phyloP scores from a whole-genome alignment of 345 rosid genomes.

The Reutealis trisperma region DNA sequence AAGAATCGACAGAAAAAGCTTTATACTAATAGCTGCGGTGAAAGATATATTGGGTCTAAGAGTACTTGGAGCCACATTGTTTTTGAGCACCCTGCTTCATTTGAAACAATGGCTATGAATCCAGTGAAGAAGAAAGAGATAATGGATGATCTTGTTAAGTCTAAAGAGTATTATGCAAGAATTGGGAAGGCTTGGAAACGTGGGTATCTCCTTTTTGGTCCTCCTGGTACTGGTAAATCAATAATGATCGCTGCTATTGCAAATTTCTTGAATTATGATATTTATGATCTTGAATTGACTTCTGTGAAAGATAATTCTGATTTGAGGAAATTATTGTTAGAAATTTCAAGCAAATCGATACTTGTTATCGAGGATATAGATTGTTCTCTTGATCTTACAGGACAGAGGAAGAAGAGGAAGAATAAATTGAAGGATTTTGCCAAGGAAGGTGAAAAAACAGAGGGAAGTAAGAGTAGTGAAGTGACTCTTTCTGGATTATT shows the following conservation, averaged over 20 bases:
- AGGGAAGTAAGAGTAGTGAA: too few species aligned
- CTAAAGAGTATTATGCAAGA: slow-evolving; percentile 1
- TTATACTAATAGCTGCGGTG: background rate
- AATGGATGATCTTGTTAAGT: slow-evolving; percentile 2
- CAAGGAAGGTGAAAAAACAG: background rate
- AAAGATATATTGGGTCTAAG: background rate
- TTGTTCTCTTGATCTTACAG: slow-evolving; percentile 20
- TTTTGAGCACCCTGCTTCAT: slow-evolving; percentile 8
- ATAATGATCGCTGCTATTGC: slow-evolving; percentile 37
- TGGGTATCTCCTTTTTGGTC: slow-evolving; percentile 29
- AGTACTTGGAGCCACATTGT: background rate
- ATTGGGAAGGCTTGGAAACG: slow-evolving; percentile 19
- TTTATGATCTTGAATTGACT: slow-evolving; percentile 24
- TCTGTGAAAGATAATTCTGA: slow-evolving; percentile 13
- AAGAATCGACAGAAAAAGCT: background rate
- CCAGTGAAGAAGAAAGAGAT: background rate
- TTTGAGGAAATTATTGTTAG: slow-evolving; percentile 12
- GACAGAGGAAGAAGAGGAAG: slow-evolving; percentile 17
- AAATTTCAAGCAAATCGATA: background rate
- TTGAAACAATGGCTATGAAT: background rate
- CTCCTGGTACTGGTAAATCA: slow-evolving; percentile 33
- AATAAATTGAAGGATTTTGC: too few species aligned
- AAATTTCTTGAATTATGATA: slow-evolving; percentile 28
- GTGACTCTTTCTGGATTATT: too few species aligned
- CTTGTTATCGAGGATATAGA: slow-evolving; percentile 22